phyloP scores from a whole-genome alignment of 306 rosid genomes.

The Castanea sativa region DNA sequence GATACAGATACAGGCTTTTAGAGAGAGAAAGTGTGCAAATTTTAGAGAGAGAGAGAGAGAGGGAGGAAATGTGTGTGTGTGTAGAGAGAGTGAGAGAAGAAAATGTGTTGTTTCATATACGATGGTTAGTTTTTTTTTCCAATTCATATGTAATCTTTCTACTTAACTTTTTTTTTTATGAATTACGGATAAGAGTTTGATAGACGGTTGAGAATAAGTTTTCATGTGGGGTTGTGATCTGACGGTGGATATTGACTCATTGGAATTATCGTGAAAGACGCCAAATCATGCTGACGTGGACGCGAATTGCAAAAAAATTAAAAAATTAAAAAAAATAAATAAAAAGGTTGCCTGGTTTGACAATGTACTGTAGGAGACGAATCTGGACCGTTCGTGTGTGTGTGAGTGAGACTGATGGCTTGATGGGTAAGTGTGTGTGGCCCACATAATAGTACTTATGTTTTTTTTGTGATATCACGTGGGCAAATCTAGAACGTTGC shows the following conservation, averaged over 20 bases:
- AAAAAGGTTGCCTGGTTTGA: conserved; percentile 5
- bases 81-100: not conserved
- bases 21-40: conserved; percentile 11
- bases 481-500: not conserved
- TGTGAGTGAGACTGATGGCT: not conserved
- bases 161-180: not conserved
- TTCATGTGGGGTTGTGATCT: conserved; percentile 19
- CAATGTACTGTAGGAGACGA: not conserved
- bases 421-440: not conserved
- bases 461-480: not conserved
- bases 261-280: conserved; percentile 30
- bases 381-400: not conserved
- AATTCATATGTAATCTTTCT: not conserved
- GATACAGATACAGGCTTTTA: not conserved
- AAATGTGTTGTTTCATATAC: conserved; percentile 1
- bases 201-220: conserved; percentile 24
- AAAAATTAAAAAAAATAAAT: too few species aligned
- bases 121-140: not conserved
- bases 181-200: conserved; percentile 45
- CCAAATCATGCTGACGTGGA: conserved; percentile 43
- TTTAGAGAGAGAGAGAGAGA: conserved; percentile 23
- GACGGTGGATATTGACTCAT: conserved; percentile 32
- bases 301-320: not conserved
- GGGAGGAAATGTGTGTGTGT: not conserved
- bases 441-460: too few species aligned